A percentile compares a stretch with the other conserved stretches of the same genome.
Evolutionary conservation across 345 rosid genomes (phyloP).

Genomic region (Euphorbia pulcherrima): DNA sequence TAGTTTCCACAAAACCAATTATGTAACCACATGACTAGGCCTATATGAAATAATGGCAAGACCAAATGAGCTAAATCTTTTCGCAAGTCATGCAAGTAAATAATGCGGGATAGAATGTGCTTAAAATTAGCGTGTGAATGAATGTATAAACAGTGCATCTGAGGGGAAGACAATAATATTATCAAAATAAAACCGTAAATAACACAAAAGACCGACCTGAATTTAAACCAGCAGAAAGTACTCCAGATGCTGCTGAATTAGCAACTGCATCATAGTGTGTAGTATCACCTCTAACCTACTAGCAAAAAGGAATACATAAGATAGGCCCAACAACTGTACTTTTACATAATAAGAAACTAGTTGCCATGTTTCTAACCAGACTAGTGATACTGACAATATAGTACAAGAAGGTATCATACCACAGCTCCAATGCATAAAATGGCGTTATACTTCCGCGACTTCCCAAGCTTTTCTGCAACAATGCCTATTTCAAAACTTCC

Average conservation of each 20-base stretch:
- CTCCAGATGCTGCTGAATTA: slow-evolving; percentile 94
- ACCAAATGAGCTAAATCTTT: neutral
- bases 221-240: slow-evolving; percentile 88
- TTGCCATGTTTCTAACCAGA: neutral
- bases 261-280: slow-evolving; percentile 94
- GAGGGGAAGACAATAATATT: neutral
- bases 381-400: neutral
- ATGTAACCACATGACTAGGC: neutral
- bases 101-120: neutral
- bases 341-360: neutral
- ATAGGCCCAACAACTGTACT: slow-evolving; percentile 13
- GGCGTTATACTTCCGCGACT: slow-evolving; percentile 64
- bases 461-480: slow-evolving; percentile 75
- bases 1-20: neutral
- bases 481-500: slow-evolving; percentile 81
- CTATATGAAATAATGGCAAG: neutral
- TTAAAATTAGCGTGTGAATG: neutral
- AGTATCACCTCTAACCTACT: slow-evolving; percentile 91
- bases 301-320: slow-evolving; percentile 15
- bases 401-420: slow-evolving; percentile 46
- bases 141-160: neutral
- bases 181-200: neutral
- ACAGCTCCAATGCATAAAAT: slow-evolving; percentile 93
- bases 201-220: slow-evolving; percentile 52
- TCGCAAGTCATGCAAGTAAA: neutral